These are phyloP conservation scores for Phialophora tarda DNA, from an alignment of 2,329 filamentous ascomycete species.

Conservation along the genomic window DNA sequence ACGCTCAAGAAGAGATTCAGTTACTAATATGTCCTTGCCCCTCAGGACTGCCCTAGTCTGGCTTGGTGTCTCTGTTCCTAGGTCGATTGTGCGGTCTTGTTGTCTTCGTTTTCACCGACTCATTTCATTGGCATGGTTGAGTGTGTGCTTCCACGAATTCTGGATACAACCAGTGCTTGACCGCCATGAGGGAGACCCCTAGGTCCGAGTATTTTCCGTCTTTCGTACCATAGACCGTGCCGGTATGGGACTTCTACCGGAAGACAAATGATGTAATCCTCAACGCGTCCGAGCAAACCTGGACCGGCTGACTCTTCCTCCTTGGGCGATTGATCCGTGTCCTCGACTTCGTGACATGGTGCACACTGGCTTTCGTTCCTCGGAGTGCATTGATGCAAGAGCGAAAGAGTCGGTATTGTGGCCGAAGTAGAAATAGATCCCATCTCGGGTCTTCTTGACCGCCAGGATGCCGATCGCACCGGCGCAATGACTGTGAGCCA, in stretches of 20 bases:
- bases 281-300: constrained; percentile 32
- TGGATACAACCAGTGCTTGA: neutral
- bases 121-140: neutral
- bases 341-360: constrained; percentile 81
- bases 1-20: constrained; percentile 2
- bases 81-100: neutral
- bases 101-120: neutral
- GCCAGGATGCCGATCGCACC: constrained; percentile 89
- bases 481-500: constrained; percentile 76
- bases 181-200: neutral
- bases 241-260: neutral
- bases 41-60: constrained; percentile 1
- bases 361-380: constrained; percentile 74
- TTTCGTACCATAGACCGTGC: neutral
- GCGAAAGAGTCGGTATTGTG: constrained; percentile 93
- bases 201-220: neutral
- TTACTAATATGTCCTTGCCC: constrained; percentile 17
- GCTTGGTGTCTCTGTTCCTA: neutral
- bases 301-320: constrained; percentile 45
- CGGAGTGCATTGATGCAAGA: constrained; percentile 83
- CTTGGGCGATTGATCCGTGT: constrained; percentile 58
- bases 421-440: constrained; percentile 86
- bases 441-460: constrained; percentile 79
- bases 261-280: neutral
- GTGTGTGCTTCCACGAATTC: neutral